Percentiles rank a stretch among this genome's conserved stretches.
These are phyloP conservation scores for Lasiosphaeriaceae sp. DNA, from an alignment of 495 filamentous ascomycete genomes.

Conservation along the genomic window DNA sequence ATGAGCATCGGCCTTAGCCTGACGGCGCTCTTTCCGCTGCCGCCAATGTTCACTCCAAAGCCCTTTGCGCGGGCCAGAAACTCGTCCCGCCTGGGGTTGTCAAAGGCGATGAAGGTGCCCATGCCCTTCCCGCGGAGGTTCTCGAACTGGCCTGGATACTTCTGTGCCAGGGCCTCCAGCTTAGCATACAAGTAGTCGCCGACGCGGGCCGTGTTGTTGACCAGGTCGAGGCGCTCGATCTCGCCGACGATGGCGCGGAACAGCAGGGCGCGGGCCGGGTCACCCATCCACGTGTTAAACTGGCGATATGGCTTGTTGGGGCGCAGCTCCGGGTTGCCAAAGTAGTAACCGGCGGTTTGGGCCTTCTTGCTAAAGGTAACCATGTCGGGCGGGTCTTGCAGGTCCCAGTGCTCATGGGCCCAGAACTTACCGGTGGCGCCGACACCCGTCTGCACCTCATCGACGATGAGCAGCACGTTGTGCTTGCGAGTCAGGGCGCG, in stretches of 20 bases:
- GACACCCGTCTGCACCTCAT: slow-evolving; percentile 97
- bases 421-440: slow-evolving; percentile 96
- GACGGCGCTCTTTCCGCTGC: slow-evolving; percentile 74
- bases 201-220: slow-evolving; percentile 73
- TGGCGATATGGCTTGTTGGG: slow-evolving; percentile 99
- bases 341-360: slow-evolving; percentile 97
- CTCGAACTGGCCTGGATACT: slow-evolving; percentile 78
- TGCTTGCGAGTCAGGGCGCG: slow-evolving; percentile 82
- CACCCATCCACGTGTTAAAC: slow-evolving; percentile 99
- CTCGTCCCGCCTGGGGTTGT: slow-evolving; percentile 78
- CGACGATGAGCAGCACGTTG: slow-evolving; percentile 89
- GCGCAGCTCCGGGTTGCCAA: slow-evolving; percentile 77
- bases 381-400: slow-evolving; percentile 86
- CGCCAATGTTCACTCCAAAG: slow-evolving; percentile 90
- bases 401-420: slow-evolving; percentile 97
- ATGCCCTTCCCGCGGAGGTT: slow-evolving; percentile 92
- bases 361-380: slow-evolving; percentile 99
- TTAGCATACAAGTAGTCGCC: slow-evolving; percentile 79
- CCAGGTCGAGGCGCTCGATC: slow-evolving; percentile 75
- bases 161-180: slow-evolving; percentile 63
- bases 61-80: slow-evolving; percentile 79
- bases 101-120: slow-evolving; percentile 97
- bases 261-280: slow-evolving; percentile 82
- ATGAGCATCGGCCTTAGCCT: slow-evolving; percentile 91
- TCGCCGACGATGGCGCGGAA: slow-evolving; percentile 92